Conservation (phyloP, 2,329 filamentous ascomycete species). For the Diaporthe caulivora region DNA sequence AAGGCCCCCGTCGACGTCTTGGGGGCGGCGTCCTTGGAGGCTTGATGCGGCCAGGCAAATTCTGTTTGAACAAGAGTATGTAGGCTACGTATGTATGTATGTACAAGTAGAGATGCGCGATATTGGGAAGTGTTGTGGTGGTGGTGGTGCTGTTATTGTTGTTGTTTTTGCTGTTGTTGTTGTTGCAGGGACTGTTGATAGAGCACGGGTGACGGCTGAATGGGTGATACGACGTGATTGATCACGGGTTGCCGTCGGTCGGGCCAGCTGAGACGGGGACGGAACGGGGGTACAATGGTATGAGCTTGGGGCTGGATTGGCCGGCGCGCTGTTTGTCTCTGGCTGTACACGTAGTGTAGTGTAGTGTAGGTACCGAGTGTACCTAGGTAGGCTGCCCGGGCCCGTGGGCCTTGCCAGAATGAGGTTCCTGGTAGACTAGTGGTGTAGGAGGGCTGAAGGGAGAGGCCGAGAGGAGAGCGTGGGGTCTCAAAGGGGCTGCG, state of each 20-base stretch:
- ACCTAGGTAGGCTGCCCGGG: not conserved
- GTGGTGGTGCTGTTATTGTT: constrained; percentile 1
- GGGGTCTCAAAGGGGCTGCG: constrained; percentile 18
- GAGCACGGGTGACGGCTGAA: constrained; percentile 23
- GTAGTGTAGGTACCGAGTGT: not conserved
- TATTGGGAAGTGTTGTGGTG: constrained; percentile 13
- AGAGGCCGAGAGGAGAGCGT: constrained; percentile 28
- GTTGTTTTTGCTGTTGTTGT: no score
- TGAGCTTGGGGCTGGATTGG: not conserved
- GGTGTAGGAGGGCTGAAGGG: constrained; percentile 10
- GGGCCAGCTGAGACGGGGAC: constrained; percentile 25
- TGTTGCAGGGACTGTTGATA: not conserved
- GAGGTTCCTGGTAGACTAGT: constrained; percentile 8
- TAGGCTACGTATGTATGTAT: not conserved
- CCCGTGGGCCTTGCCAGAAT: constrained; percentile 8
- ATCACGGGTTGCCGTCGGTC: constrained; percentile 24
- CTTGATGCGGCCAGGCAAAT: not conserved
- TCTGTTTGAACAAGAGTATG: not conserved
- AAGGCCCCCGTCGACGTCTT: not conserved
- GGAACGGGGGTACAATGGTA: not conserved
- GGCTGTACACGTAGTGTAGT: not conserved
- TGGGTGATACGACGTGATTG: constrained; percentile 30
- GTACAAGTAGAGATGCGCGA: constrained; percentile 23
- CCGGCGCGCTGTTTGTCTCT: not conserved
- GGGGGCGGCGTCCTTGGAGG: constrained; percentile 3